Evolutionary conservation across 805 yeast species (phyloP).

Genomic region (Lipomyces mesembrius): DNA sequence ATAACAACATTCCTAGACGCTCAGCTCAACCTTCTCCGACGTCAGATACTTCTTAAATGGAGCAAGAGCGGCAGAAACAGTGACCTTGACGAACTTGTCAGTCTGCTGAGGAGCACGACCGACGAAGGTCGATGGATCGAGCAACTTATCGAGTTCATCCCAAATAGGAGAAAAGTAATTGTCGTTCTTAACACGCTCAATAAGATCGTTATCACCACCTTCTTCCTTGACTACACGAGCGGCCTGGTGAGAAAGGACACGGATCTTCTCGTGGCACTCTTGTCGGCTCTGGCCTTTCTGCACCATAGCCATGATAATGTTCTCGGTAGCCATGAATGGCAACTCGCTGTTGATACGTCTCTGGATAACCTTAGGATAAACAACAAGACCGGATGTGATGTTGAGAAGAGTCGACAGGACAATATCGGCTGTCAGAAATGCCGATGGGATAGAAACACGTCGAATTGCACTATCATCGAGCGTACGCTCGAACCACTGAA

Average conservation of each 20-base stretch:
- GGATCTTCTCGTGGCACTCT: slow-evolving; percentile 96
- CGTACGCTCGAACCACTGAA: slow-evolving; percentile 99
- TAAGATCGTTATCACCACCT: slow-evolving; percentile 98
- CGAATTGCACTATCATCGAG: slow-evolving; percentile 97
- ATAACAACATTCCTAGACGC: slow-evolving; percentile 58
- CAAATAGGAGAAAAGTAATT: slow-evolving; percentile 74
- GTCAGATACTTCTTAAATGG: slow-evolving; percentile 66
- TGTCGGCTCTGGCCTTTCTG: slow-evolving; percentile 97
- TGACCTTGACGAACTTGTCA: slow-evolving; percentile 83
- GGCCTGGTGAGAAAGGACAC: slow-evolving; percentile 96
- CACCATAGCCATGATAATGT: slow-evolving; percentile 99
- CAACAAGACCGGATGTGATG: slow-evolving; percentile 94
- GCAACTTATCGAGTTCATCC: slow-evolving; percentile 74
- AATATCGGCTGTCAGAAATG: slow-evolving; percentile 94
- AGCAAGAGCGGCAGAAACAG: slow-evolving; percentile 80
- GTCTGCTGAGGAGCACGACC: slow-evolving; percentile 99
- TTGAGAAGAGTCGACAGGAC: slow-evolving; percentile 85
- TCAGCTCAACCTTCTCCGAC: slow-evolving; percentile 72
- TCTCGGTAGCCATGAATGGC: slow-evolving; percentile 99
- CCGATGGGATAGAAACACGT: slow-evolving; percentile 94
- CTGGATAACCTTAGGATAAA: slow-evolving; percentile 97
- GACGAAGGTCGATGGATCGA: slow-evolving; percentile 92
- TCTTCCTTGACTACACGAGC: slow-evolving; percentile 95
- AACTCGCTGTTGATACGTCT: slow-evolving; percentile 92
- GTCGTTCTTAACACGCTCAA: slow-evolving; percentile 47